A percentile compares a stretch with the other conserved stretches of the same genome.
These are phyloP conservation scores for Schoenoplectus triqueter DNA, from an alignment of 202 grass and related monocot species.

Conservation along the genomic window DNA sequence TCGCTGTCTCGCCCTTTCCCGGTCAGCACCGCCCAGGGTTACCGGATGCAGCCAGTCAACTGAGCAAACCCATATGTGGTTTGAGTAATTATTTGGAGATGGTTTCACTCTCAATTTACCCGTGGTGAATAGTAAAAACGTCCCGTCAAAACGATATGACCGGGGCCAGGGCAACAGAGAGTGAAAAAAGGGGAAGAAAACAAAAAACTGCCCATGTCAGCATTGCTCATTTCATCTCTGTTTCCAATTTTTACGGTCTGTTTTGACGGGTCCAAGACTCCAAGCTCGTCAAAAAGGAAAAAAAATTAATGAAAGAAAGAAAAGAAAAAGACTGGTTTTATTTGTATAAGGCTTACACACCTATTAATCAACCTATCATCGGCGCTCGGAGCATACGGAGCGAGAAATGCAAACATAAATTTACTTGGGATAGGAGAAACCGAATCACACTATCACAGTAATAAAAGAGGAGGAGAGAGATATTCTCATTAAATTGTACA, in stretches of 20 bases:
- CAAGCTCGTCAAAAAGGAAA: conserved; percentile 16
- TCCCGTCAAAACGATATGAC: conserved; percentile 43
- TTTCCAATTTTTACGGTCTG: conserved; percentile 34
- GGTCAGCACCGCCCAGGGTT: conserved; percentile 9
- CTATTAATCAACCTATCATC: conserved; percentile 37
- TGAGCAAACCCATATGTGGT: conserved; percentile 8
- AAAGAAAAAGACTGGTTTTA: conserved; percentile 26
- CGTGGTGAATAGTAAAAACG: conserved; percentile 43
- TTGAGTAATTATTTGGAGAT: conserved; percentile 30
- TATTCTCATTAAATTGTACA: conserved; percentile 8
- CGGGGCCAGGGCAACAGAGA: not conserved
- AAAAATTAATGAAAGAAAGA: not conserved
- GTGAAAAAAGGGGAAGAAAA: conserved; percentile 22
- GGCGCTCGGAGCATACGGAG: not conserved
- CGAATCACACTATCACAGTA: conserved; percentile 25
- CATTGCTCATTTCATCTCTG: not conserved
- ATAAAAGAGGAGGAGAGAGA: not conserved
- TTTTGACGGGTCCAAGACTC: conserved; percentile 18
- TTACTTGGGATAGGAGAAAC: conserved; percentile 35
- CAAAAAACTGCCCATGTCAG: conserved; percentile 32
- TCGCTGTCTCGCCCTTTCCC: conserved; percentile 18
- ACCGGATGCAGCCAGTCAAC: conserved; percentile 32
- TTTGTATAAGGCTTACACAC: conserved; percentile 40
- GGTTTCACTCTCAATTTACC: conserved; percentile 28
- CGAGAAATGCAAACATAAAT: not conserved